Base-by-base conservation (phyloP, 129 eudicot genomes). In the Silybum marianum region DNA sequence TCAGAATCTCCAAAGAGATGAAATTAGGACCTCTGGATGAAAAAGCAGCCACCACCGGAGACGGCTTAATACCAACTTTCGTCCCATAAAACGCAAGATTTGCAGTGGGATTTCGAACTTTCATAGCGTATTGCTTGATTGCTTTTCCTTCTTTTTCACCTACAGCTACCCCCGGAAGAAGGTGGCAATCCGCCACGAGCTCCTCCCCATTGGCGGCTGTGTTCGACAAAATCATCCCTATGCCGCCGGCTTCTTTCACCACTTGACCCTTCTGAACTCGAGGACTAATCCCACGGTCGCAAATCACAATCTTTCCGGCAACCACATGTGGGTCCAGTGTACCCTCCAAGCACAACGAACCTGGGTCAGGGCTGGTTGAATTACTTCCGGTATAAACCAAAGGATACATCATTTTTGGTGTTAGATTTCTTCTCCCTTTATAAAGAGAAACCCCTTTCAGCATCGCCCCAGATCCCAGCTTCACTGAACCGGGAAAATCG, bases 41-140 rank as follows among this genome's bases (percentile, higher is more conserved):
- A 78, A 94, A 94, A 0, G 98, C 97, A 0, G 98, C 98, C 81
- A 94, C 98, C 46, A 94, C 93, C 0, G 98, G 98, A 18, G 98
- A 92, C 2, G 97, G 98, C 72, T 80, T 83, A 8, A 94, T 75
- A 16, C 91, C 89, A 24, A 92, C 34, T 70, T 79, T 88, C 2
- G 98, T 94, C 25, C 98, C 98, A 4, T 85, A 84, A 81, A 94
- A 94, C 9, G 86, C 85, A 9, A 94, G 85, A 16, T 90, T 91
- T 10, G 96, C 98, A 0, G 93, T 82, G 9, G 98, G 85, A 6
- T 83, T 77, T 46, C 79, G 81, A 38, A 40, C 82, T 69, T 84
- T 71, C 68, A 84, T 34, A 0, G 90, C 97, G 22, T 94, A 92
- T 5, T 74, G 86, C 75, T 94, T 94, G 71, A 94, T 87, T 18